These are phyloP conservation scores for Microglena sp. DNA, from an alignment of 139 green algal genomes.

Conservation along the genomic window DNA sequence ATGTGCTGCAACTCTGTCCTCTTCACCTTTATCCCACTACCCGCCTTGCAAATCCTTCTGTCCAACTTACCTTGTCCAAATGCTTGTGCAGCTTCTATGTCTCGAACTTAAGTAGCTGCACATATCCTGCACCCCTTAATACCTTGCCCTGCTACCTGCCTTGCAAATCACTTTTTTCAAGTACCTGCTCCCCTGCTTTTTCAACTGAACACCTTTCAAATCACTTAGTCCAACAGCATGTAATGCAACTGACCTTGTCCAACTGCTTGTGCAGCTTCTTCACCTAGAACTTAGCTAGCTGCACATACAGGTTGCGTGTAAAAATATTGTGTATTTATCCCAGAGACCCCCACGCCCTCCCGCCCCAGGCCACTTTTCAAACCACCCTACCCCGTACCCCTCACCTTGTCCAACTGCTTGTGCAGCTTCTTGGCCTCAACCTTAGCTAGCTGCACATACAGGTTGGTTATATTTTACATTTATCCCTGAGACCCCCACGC, in stretches of 20 bases:
- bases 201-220: background rate
- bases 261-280: background rate
- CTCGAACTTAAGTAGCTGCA: too few species aligned
- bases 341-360: too few species aligned
- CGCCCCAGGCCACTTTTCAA: too few species aligned
- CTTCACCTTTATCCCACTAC: too few species aligned
- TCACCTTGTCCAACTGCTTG: conserved; percentile 56
- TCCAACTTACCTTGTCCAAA: too few species aligned
- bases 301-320: background rate
- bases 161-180: conserved; percentile 1
- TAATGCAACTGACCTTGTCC: background rate
- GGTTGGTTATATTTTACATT: background rate
- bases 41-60: too few species aligned
- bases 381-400: background rate
- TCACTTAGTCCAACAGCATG: background rate
- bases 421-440: conserved; percentile 39
- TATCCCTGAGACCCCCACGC: too few species aligned
- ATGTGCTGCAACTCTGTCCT: too few species aligned
- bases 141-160: too few species aligned
- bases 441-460: conserved; percentile 47
- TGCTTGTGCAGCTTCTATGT: too few species aligned
- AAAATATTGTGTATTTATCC: too few species aligned
- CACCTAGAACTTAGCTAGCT: background rate
- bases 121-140: too few species aligned
- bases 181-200: background rate